Percentiles rank a stretch among this genome's conserved stretches.
These are phyloP conservation scores for Cystofilobasidium macerans DNA, from an alignment of 768 basidiomycete genomes.

Conservation along the genomic window DNA sequence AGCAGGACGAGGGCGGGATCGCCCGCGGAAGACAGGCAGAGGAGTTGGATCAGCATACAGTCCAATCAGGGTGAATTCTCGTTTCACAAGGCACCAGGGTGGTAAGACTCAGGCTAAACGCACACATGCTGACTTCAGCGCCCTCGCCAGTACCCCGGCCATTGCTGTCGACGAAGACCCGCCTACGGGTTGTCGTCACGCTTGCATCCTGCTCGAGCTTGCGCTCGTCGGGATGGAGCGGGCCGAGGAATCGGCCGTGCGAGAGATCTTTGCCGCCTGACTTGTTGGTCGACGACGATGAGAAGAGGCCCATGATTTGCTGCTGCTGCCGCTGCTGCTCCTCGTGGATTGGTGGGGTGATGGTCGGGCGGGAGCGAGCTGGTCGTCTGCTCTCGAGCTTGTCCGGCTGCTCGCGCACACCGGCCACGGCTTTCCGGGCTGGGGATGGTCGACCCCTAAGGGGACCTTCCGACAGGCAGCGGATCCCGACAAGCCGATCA, in stretches of 20 bases:
- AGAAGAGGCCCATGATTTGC: too few relatives aligned
- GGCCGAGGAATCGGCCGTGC: constrained; percentile 37
- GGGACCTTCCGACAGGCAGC: too few relatives aligned
- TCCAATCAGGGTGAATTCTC: not conserved
- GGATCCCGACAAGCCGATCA: too few relatives aligned
- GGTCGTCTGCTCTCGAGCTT: too few relatives aligned
- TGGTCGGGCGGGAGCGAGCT: too few relatives aligned
- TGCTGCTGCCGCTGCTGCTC: too few relatives aligned
- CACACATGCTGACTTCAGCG: constrained; percentile 29
- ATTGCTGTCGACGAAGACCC: constrained; percentile 35
- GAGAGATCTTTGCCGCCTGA: constrained; percentile 27
- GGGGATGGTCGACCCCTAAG: too few relatives aligned
- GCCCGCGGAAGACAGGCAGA: not conserved
- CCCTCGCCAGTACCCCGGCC: constrained; percentile 35
- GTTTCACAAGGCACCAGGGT: too few relatives aligned
- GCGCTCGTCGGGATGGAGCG: constrained; percentile 33
- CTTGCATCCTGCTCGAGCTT: constrained; percentile 31
- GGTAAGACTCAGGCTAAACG: not conserved
- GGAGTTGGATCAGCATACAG: not conserved
- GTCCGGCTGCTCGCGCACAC: too few relatives aligned
- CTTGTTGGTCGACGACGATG: not conserved
- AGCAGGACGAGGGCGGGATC: too few relatives aligned
- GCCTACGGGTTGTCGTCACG: constrained; percentile 31
- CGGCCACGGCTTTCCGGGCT: too few relatives aligned
- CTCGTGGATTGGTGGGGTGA: too few relatives aligned